phyloP scores from a whole-genome alignment of 768 basidiomycete species.

The Lactarius psammicola region DNA sequence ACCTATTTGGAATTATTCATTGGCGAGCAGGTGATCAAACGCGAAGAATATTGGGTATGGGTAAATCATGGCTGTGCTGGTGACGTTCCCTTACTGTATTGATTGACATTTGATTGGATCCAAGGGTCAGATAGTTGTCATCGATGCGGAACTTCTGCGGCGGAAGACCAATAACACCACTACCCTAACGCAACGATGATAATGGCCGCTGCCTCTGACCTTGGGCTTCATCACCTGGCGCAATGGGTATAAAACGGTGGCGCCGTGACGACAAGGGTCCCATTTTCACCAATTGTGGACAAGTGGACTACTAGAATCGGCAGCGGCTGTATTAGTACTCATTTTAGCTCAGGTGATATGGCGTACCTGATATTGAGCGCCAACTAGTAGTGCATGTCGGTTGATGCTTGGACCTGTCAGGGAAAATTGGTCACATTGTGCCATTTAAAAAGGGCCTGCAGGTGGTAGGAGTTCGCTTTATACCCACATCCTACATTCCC shows the following conservation, averaged over 20 bases:
- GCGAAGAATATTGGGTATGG: background rate
- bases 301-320: background rate
- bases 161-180: background rate
- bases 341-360: background rate
- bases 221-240: background rate
- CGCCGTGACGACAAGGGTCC: background rate
- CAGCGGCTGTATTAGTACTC: background rate
- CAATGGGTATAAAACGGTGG: background rate
- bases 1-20: background rate
- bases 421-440: background rate
- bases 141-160: background rate
- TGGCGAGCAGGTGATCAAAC: background rate
- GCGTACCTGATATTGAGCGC: conserved; percentile 12
- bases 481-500: background rate
- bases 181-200: background rate
- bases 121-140: background rate
- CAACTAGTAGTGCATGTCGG: background rate
- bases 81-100: background rate
- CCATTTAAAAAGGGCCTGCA: background rate
- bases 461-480: background rate
- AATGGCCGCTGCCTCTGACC: background rate
- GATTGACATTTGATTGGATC: background rate
- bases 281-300: background rate
- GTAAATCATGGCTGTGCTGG: background rate
- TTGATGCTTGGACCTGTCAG: background rate